phyloP scores from a whole-genome alignment of 2,329 filamentous ascomycete genomes.

The Apiospora kogelbergensis region DNA sequence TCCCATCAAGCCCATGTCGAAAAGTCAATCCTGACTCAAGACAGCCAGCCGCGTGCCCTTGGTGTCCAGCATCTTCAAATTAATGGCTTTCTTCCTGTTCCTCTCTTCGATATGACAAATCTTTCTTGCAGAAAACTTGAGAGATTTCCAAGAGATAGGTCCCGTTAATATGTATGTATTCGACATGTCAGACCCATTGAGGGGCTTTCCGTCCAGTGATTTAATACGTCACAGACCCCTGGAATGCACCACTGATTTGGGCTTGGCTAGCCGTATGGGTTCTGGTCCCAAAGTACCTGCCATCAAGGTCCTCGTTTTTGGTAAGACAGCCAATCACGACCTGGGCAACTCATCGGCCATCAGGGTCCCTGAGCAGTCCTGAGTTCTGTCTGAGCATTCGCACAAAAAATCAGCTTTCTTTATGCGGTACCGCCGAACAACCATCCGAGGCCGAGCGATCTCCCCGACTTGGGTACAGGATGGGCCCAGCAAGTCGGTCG shows the following conservation, averaged over 20 bases:
- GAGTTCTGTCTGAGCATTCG: too few species aligned
- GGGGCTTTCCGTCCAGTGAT: background rate
- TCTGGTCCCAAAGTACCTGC: background rate
- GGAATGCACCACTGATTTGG: background rate
- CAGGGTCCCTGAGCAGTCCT: background rate
- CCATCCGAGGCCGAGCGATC: background rate
- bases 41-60: background rate
- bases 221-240: background rate
- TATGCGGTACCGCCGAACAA: constrained; percentile 2
- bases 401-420: background rate
- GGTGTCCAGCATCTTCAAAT: background rate
- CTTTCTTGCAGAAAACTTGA: background rate
- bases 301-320: constrained; percentile 5
- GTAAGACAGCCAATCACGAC: background rate
- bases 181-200: background rate
- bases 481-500: background rate
- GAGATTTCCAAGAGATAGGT: background rate
- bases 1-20: background rate
- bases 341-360: background rate
- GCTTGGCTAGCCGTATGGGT: background rate
- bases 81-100: background rate
- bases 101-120: too few species aligned
- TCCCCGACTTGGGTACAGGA: background rate
- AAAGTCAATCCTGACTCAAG: background rate
- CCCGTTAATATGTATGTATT: background rate